Evolutionary conservation across 2,329 filamentous ascomycete species (phyloP).

Genomic region (Paraconiothyrium sp.): DNA sequence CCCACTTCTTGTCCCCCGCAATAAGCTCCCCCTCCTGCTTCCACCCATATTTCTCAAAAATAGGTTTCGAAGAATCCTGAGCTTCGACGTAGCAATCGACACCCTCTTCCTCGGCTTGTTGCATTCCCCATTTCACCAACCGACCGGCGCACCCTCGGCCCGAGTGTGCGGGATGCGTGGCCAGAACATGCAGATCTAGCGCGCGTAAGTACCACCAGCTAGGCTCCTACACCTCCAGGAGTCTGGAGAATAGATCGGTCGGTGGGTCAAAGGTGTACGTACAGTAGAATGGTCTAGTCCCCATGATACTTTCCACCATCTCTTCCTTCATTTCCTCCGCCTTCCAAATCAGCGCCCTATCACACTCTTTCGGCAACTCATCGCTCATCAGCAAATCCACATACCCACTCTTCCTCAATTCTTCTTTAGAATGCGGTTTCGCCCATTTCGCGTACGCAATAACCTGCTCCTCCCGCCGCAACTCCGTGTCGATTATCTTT

Average conservation of each 20-base stretch:
- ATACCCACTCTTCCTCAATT: background rate
- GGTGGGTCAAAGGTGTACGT: background rate
- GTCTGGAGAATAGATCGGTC: background rate
- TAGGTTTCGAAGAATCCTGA: constrained; percentile 5
- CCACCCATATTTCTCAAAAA: constrained; percentile 4
- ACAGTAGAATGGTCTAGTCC: background rate
- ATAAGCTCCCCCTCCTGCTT: background rate
- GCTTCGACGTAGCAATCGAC: constrained; percentile 6
- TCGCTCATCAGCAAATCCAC: constrained; percentile 1
- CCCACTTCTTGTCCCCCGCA: background rate
- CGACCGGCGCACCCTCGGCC: background rate
- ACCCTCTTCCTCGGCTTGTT: background rate
- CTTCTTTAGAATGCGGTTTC: background rate
- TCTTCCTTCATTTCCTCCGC: background rate
- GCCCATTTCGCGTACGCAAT: constrained; percentile 1
- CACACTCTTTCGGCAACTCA: background rate
- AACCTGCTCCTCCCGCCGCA: background rate
- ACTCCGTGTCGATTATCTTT: background rate
- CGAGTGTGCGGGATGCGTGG: constrained; percentile 3
- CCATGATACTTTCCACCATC: background rate
- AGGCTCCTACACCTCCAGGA: too few relatives aligned
- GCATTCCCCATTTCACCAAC: constrained; percentile 3
- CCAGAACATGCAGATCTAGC: background rate
- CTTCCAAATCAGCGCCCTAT: background rate
- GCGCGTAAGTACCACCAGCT: background rate